phyloP scores from a whole-genome alignment of 352 stramenopile species.

The Globisporangium nunn region DNA sequence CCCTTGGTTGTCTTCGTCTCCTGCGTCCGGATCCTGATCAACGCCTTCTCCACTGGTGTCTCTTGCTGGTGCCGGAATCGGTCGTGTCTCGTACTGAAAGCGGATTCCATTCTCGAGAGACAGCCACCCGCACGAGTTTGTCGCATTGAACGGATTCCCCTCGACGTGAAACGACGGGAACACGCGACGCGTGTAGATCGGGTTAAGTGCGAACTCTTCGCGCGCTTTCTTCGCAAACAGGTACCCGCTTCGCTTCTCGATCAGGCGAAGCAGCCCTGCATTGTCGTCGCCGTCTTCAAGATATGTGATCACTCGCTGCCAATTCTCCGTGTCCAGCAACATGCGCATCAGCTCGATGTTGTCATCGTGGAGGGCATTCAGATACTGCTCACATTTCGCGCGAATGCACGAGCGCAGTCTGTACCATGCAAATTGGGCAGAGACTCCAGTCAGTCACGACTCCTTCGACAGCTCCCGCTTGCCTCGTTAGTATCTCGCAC shows the following conservation, averaged over 20 bases:
- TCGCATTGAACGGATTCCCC: constrained; percentile 56
- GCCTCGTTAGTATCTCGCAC: no score
- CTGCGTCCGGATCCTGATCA: not conserved
- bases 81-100: constrained; percentile 33
- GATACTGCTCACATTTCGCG: constrained; percentile 77
- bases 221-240: constrained; percentile 43
- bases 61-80: constrained; percentile 18
- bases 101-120: constrained; percentile 49
- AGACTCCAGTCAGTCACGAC: not conserved
- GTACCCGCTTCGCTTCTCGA: constrained; percentile 78
- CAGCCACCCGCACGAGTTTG: constrained; percentile 49
- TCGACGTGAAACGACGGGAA: constrained; percentile 54
- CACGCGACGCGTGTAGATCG: constrained; percentile 62
- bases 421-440: not conserved
- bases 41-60: constrained; percentile 4
- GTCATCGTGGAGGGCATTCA: constrained; percentile 74
- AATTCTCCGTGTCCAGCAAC: constrained; percentile 82
- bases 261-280: constrained; percentile 42
- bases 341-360: constrained; percentile 79
- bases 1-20: not conserved
- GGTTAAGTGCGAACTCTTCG: constrained; percentile 30
- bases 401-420: constrained; percentile 62
- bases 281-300: constrained; percentile 41
- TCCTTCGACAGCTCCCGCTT: not conserved
- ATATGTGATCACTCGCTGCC: constrained; percentile 56